phyloP scores from a whole-genome alignment of 306 rosid species.

The Psophocarpus tetragonolobus region DNA sequence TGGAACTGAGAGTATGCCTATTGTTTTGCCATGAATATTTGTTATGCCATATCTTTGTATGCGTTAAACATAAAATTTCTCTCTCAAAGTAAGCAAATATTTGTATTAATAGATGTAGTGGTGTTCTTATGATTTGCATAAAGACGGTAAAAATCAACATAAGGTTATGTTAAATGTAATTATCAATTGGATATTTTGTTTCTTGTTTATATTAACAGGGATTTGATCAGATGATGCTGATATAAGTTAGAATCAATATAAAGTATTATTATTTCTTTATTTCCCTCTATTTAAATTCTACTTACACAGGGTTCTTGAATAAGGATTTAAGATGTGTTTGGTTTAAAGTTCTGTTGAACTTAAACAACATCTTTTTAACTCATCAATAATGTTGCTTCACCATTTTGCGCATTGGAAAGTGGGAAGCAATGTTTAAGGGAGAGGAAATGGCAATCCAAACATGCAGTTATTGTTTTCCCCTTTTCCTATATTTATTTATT shows the following conservation, averaged over 20 bases:
- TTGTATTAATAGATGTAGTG: not conserved
- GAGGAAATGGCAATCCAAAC: too few relatives aligned
- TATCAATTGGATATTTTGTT: not conserved
- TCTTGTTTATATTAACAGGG: not conserved
- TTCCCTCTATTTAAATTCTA: constrained; percentile 28
- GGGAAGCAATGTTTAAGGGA: too few relatives aligned
- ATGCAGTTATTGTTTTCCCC: not conserved
- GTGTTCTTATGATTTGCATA: not conserved
- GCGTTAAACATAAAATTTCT: not conserved
- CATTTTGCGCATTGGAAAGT: too few relatives aligned
- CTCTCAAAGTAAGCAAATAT: not conserved
- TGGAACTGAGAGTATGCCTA: not conserved
- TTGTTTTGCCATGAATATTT: constrained; percentile 8
- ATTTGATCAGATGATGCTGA: not conserved
- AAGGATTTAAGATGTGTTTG: too few relatives aligned
- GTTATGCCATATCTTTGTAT: not conserved
- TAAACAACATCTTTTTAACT: too few relatives aligned
- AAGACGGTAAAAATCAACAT: not conserved
- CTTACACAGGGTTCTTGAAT: constrained; percentile 23
- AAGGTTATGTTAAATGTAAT: constrained; percentile 4
- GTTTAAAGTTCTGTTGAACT: too few relatives aligned
- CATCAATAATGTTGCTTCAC: too few relatives aligned
- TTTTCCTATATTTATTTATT: constrained; percentile 9
- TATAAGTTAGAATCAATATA: constrained; percentile 15
- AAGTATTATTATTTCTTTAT: constrained; percentile 9